Base-by-base conservation (phyloP, 2,329 filamentous ascomycete species). In the Scedosporium minutisporum region DNA sequence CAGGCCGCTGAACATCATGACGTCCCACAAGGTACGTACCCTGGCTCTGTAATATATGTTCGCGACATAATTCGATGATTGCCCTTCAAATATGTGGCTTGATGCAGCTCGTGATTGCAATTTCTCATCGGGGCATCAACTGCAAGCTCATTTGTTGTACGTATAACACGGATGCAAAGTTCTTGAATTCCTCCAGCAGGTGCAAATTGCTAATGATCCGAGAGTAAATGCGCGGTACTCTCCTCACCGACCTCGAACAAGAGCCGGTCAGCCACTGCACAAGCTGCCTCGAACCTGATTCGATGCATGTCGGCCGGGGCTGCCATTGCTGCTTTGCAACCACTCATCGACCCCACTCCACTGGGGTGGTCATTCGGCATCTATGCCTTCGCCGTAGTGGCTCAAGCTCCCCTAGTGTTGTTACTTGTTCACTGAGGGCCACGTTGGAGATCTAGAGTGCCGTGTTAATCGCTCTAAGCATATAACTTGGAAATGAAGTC, bases 181-280 rank as follows among this genome's bases (percentile, higher is more conserved):
- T 5, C 14, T 29, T 59, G 48, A 21, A 1, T 38, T 38, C 18
- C 4, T 57, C 10, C 58, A 23, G n/a, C n/a, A 48, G 2, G 21
- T 48, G 18, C 14, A 18, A 18, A 18, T 16, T 10, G 10, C 6
- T 57, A 23, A 23, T 57, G 21, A 48, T 46, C 63, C 63, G 55
- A 57, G 55, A 38, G 60, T 29, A 53, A 44, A 21, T 61, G 12
- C 53, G 42, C 42, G 44, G 61, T 6, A 69, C 69, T 3, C 69
- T 70, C 41, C 62, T 71, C 14, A 71, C 69, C 1, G 69, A 70
- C 61, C 61, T 65, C 68, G 23, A 70, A 71, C 57, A 60, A 63
- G 4, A 33, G 67, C 48, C 48, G 62, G 9, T 69, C 69, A 0
- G 69, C 69, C 2, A 71, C 69, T 9, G 69, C 67, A 5, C 69